phyloP scores from a whole-genome alignment of 176 grass and related monocot species.

The Areca catechu region DNA sequence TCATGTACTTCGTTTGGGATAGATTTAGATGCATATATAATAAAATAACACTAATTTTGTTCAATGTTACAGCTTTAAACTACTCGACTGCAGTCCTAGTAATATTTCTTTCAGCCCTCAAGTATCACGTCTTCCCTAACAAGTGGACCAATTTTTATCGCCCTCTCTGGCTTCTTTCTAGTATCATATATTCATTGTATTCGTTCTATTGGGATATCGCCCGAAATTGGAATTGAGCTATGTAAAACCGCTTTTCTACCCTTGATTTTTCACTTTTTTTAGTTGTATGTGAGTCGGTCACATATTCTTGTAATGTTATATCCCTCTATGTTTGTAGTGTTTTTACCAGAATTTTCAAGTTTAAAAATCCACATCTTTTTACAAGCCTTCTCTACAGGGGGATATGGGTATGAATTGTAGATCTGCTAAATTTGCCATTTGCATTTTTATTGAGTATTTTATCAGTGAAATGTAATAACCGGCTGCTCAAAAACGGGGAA shows the following conservation, averaged over 20 bases:
- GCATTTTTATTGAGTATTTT: too few species aligned
- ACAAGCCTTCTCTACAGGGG: slow-evolving; percentile 53
- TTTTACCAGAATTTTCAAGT: slow-evolving; percentile 81
- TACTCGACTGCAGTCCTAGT: slow-evolving; percentile 86
- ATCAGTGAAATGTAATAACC: too few species aligned
- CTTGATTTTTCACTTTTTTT: background rate
- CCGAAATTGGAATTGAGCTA: slow-evolving; percentile 95
- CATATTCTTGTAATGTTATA: background rate
- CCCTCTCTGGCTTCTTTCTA: too few species aligned
- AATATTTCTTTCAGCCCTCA: too few species aligned
- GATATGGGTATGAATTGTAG: slow-evolving; percentile 46
- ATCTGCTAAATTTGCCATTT: background rate
- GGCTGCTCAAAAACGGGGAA: too few species aligned
- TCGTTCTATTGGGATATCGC: slow-evolving; percentile 94
- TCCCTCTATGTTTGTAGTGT: slow-evolving; percentile 38
- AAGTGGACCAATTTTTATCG: too few species aligned
- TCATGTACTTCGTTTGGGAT: too few species aligned
- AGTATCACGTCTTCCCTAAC: too few species aligned
- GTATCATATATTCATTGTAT: too few species aligned
- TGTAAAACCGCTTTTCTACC: too few species aligned
- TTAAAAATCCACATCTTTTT: slow-evolving; percentile 60
- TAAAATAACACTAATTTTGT: too few species aligned
- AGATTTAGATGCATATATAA: too few species aligned
- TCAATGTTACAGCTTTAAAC: slow-evolving; percentile 52
- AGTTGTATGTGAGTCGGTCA: background rate